Conservation (phyloP, 306 rosid genomes). For the Dryas alaskensis region DNA sequence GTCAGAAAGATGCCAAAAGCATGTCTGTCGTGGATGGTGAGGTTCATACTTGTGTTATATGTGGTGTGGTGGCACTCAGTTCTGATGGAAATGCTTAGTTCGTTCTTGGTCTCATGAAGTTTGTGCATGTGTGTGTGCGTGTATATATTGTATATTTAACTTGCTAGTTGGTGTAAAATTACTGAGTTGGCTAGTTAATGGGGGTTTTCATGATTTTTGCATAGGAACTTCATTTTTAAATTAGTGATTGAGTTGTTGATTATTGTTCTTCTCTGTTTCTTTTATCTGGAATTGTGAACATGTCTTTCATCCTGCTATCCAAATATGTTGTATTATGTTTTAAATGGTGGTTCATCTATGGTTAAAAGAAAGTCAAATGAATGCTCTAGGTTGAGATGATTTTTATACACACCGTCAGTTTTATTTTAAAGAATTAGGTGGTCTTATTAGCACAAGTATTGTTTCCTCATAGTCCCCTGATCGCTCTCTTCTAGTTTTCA, state of each 20-base stretch:
- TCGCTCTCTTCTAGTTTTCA: neutral
- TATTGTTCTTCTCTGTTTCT: neutral
- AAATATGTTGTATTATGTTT: neutral
- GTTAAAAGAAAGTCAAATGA: neutral
- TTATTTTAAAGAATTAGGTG: neutral
- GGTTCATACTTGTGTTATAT: conserved; percentile 9
- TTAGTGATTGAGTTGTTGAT: neutral
- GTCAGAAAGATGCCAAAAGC: conserved; percentile 38
- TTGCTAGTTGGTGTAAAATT: neutral
- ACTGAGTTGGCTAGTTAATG: neutral
- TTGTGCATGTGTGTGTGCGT: neutral
- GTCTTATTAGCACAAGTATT: neutral
- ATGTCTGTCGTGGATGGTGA: conserved; percentile 45
- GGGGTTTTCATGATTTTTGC: neutral
- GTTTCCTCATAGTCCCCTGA: neutral
- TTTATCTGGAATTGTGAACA: conserved; percentile 1
- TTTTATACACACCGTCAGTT: neutral
- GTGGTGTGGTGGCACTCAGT: neutral
- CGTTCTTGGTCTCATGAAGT: neutral
- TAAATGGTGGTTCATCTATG: neutral
- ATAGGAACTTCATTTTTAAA: neutral
- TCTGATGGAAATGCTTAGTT: neutral
- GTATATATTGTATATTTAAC: neutral
- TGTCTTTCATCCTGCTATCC: neutral
- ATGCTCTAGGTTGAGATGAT: neutral